These are phyloP conservation scores for Chiua sp. DNA, from an alignment of 1,284 basidiomycete species.

Conservation along the genomic window DNA sequence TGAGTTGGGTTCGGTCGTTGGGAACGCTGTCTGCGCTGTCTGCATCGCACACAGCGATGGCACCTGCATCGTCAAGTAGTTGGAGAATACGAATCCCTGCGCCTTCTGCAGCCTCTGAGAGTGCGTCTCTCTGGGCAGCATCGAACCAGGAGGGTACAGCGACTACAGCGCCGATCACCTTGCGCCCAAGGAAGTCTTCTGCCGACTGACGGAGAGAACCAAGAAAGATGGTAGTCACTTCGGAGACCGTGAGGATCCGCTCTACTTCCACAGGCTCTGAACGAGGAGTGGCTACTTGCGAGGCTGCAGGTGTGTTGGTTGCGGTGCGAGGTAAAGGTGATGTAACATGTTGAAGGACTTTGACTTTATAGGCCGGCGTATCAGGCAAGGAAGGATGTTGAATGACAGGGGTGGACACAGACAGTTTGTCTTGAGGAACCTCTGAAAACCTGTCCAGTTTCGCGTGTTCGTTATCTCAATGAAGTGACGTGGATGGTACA, in stretches of 20 bases:
- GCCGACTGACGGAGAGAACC: slow-evolving; percentile 87
- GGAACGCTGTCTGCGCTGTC: slow-evolving; percentile 49
- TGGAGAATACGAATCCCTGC: slow-evolving; percentile 88
- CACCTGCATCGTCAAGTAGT: slow-evolving; percentile 86
- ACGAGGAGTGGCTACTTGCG: slow-evolving; percentile 74
- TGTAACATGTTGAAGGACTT: slow-evolving; percentile 79
- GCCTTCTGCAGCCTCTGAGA: slow-evolving; percentile 77
- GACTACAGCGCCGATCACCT: slow-evolving; percentile 85
- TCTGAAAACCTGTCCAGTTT: slow-evolving; percentile 67
- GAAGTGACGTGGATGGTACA: too few relatives aligned
- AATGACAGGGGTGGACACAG: slow-evolving; percentile 68
- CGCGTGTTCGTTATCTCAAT: not conserved
- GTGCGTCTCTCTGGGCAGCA: slow-evolving; percentile 70
- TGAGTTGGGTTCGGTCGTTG: slow-evolving; percentile 67
- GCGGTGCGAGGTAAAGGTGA: slow-evolving; percentile 58
- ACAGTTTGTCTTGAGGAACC: slow-evolving; percentile 59
- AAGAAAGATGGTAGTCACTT: slow-evolving; percentile 89
- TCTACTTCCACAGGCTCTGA: slow-evolving; percentile 80
- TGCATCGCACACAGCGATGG: slow-evolving; percentile 68
- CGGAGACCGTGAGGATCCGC: slow-evolving; percentile 83
- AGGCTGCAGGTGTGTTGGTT: slow-evolving; percentile 68
- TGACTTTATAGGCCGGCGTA: slow-evolving; percentile 87
- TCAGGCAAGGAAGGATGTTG: slow-evolving; percentile 78
- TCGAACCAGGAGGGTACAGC: slow-evolving; percentile 83
- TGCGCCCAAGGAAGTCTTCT: slow-evolving; percentile 90